phyloP scores from a whole-genome alignment of 2,329 filamentous ascomycete species.

The Xylaria sp. region DNA sequence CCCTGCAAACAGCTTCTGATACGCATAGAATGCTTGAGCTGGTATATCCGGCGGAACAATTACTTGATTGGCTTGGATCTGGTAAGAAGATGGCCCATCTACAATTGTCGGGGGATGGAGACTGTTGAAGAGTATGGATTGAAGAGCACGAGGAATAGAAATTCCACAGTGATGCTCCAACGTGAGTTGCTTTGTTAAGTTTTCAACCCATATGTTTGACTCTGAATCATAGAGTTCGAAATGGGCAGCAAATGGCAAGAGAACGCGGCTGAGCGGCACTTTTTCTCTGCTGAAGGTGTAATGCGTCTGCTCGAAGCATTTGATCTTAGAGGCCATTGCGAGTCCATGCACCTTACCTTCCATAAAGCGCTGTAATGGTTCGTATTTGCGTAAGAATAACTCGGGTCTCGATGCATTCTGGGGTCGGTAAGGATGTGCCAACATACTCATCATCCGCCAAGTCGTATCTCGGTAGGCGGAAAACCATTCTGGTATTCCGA shows the following conservation, averaged over 20 bases:
- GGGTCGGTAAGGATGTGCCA: slow-evolving; percentile 42
- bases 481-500: slow-evolving; percentile 52
- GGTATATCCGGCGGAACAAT: slow-evolving; percentile 54
- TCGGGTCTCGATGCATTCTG: slow-evolving; percentile 7
- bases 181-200: slow-evolving; percentile 32
- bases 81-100: slow-evolving; percentile 57
- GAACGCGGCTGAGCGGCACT: slow-evolving; percentile 33
- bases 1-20: slow-evolving; percentile 55
- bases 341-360: slow-evolving; percentile 15
- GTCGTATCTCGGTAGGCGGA: slow-evolving; percentile 58
- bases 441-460: slow-evolving; percentile 51
- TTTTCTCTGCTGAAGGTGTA: slow-evolving; percentile 39
- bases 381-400: slow-evolving; percentile 32
- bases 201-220: slow-evolving; percentile 36
- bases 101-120: slow-evolving; percentile 41
- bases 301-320: slow-evolving; percentile 42
- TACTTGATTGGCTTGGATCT: slow-evolving; percentile 56
- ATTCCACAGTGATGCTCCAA: slow-evolving; percentile 39
- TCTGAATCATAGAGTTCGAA: slow-evolving; percentile 40
- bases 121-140: slow-evolving; percentile 20
- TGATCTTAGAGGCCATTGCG: slow-evolving; percentile 41
- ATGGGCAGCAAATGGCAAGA: slow-evolving; percentile 38
- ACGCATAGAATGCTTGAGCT: slow-evolving; percentile 59
- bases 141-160: slow-evolving; percentile 28
- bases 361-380: slow-evolving; percentile 25